Evolutionary conservation across 208 protist genomes (phyloP), one percentile per base, ranked within the genome.

Genomic region (Trypanosoma melophagium): DNA sequence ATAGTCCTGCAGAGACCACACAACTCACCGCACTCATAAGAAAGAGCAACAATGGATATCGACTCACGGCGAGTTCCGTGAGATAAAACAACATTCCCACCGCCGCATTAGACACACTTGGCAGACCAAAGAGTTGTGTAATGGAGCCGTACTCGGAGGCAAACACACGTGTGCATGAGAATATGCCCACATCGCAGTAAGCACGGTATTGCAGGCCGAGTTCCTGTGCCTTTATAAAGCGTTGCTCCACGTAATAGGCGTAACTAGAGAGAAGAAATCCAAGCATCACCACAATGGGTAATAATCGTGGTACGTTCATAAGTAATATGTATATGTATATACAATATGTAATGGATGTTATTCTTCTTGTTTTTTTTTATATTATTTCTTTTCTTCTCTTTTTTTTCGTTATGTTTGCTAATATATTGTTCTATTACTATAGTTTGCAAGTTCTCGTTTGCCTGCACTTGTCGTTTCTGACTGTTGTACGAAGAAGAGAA

Each of bases 111-210:
- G 86, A 88, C 0, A 77, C 54, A 45, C 77, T 77, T n/a, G 86
- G 86, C 10, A 89, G 72, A 8, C 86, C 86, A 19, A 92, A 58
- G 40, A 86, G 71, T 59, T 82, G 79, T 16, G 83, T 83, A 9
- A 71, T 45, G 28, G 64, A 77, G 24, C 81, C 76, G 54, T 82
- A 89, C 56, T 88, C 77, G n/a, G 86, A 92, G 24, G 81, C 81
- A 55, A 92, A 88, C 40, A 89, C 79, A 42, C 74, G 72, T 0
- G 83, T 92, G 79, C 86, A 92, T 3, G 83, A 89, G 66, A 92
- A 92, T 1, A 69, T 64, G 3, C 86, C 83, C 38, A 92, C 74
- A 52, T 92, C 86, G 74, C 86, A 92, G 66, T 76, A 80, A 14
- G 86, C 83, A 24, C 61, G 69, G 65, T 90, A 89, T 28, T 53